Evolutionary conservation across 148 eudicot species (phyloP).

Genomic region (Rhododendron ovatum): DNA sequence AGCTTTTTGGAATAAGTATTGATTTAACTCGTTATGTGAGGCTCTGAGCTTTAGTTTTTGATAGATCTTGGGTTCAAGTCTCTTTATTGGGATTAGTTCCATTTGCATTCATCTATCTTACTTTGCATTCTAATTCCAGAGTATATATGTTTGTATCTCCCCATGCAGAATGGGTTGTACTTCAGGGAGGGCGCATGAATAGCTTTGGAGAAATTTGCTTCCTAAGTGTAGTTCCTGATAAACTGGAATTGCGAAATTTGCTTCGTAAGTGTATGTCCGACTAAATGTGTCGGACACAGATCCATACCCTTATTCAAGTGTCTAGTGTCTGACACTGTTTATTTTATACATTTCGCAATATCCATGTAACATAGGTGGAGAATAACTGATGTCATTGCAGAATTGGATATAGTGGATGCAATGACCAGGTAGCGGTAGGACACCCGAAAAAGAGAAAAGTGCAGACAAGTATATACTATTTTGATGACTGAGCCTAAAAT

Average conservation of each 20-base stretch:
- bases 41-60: neutral
- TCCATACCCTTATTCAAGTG: neutral
- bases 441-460: neutral
- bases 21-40: neutral
- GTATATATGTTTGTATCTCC: neutral
- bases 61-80: neutral
- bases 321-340: no score
- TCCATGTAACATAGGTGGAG: neutral
- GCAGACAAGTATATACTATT: neutral
- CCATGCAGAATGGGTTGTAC: neutral
- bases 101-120: neutral
- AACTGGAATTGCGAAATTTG: neutral
- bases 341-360: neutral
- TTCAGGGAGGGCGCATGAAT: neutral
- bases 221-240: neutral
- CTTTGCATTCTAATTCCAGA: neutral
- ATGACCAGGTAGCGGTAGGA: neutral
- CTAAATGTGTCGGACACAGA: neutral
- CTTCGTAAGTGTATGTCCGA: neutral
- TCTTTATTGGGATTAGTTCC: neutral
- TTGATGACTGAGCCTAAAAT: neutral
- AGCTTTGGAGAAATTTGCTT: neutral
- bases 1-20: neutral
- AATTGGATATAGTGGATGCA: neutral
- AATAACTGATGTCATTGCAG: neutral